Conservation (phyloP, 306 rosid species). For the Crataegus laevigata region DNA sequence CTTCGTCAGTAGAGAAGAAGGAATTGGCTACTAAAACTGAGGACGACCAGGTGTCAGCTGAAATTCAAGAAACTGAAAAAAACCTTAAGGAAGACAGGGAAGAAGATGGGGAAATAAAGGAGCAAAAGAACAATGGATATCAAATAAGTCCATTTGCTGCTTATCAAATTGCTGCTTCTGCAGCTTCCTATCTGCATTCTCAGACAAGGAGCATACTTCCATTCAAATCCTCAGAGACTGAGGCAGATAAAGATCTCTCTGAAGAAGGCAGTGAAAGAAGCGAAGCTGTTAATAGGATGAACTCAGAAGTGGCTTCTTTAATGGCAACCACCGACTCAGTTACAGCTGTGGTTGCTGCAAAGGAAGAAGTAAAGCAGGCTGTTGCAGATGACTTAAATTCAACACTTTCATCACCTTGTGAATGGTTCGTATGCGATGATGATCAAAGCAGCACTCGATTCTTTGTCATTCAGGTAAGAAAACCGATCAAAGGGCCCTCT, state of each 20-base stretch:
- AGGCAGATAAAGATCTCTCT: slow-evolving; percentile 19
- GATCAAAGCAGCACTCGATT: slow-evolving; percentile 58
- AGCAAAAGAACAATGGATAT: slow-evolving; percentile 30
- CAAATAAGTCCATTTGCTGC: slow-evolving; percentile 58
- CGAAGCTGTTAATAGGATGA: slow-evolving; percentile 26
- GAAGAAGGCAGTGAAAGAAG: slow-evolving; percentile 28
- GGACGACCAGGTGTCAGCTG: slow-evolving; percentile 21
- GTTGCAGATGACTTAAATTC: slow-evolving; percentile 89
- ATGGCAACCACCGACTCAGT: slow-evolving; percentile 88
- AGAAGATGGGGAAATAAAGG: slow-evolving; percentile 26
- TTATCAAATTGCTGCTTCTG: slow-evolving; percentile 79
- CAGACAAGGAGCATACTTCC: slow-evolving; percentile 70
- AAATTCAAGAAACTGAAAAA: slow-evolving; percentile 32
- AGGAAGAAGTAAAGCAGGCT: slow-evolving; percentile 97
- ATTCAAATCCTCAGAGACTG: slow-evolving; percentile 45
- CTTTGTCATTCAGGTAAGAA: slow-evolving; percentile 78
- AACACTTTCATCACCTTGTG: slow-evolving; percentile 71
- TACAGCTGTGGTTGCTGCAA: slow-evolving; percentile 92
- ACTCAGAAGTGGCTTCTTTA: slow-evolving; percentile 66
- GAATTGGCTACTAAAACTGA: slow-evolving; percentile 47
- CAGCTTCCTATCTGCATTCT: slow-evolving; percentile 78
- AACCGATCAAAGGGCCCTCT: background rate
- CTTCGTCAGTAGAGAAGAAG: slow-evolving; percentile 71
- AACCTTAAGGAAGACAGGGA: slow-evolving; percentile 21
- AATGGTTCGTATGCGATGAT: slow-evolving; percentile 86